Percentiles rank a stretch among this genome's conserved stretches.
Evolutionary conservation across 2,329 filamentous ascomycete species (phyloP).

Genomic region (Neopestalotiopsis clavispora): DNA sequence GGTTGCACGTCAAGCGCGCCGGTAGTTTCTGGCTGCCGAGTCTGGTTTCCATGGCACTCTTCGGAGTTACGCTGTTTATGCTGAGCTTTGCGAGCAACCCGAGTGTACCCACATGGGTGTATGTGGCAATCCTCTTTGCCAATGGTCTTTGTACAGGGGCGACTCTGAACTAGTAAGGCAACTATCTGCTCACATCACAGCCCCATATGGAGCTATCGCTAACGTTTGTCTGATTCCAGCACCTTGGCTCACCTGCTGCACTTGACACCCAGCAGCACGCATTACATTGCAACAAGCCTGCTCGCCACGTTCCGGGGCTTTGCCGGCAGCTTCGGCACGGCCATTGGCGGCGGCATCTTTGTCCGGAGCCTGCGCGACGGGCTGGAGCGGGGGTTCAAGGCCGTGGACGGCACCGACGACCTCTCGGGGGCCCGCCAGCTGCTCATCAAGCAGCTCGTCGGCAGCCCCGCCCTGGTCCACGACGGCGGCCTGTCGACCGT

Average conservation of each 20-base stretch:
- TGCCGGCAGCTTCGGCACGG: slow-evolving; percentile 79
- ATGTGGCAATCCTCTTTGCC: slow-evolving; percentile 65
- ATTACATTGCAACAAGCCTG: slow-evolving; percentile 78
- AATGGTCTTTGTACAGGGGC: slow-evolving; percentile 78
- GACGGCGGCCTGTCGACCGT: slow-evolving; percentile 42
- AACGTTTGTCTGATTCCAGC: slow-evolving; percentile 15
- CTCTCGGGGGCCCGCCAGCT: slow-evolving; percentile 39
- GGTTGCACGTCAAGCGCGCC: slow-evolving; percentile 73
- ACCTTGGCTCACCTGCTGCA: slow-evolving; percentile 81
- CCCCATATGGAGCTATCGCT: neutral
- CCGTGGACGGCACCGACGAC: slow-evolving; percentile 42
- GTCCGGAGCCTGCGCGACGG: slow-evolving; percentile 61
- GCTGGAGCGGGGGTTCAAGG: slow-evolving; percentile 62
- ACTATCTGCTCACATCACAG: neutral
- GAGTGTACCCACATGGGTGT: slow-evolving; percentile 53
- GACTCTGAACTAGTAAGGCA: slow-evolving; percentile 67
- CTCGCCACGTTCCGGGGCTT: slow-evolving; percentile 82
- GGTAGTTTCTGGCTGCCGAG: slow-evolving; percentile 75
- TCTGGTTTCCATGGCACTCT: slow-evolving; percentile 64
- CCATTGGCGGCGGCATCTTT: slow-evolving; percentile 80
- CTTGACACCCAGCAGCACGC: slow-evolving; percentile 66
- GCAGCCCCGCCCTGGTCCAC: slow-evolving; percentile 56
- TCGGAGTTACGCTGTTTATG: slow-evolving; percentile 57
- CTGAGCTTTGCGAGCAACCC: slow-evolving; percentile 43
- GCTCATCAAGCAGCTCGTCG: slow-evolving; percentile 53